Base-by-base conservation (phyloP, 176 grass and related monocot species). In the Bothriochloa decipiens region DNA sequence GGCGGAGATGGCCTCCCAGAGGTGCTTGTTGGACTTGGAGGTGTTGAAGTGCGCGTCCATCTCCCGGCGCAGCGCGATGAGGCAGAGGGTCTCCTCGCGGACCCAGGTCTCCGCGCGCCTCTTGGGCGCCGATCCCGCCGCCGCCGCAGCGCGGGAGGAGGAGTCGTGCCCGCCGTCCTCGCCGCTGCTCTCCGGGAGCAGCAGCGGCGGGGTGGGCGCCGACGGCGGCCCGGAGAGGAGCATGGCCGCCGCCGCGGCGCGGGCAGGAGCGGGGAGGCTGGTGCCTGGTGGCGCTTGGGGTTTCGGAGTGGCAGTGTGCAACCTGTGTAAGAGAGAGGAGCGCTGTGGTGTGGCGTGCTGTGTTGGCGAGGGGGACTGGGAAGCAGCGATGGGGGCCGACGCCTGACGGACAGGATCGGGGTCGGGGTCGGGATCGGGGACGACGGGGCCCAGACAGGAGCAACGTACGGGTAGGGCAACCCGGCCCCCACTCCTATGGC, bases 21-120 rank as follows among this genome's bases (percentile, higher is more conserved):
- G 88, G 85, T 99, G 96, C 87, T 89, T 96, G 87, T 99, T 99
- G 86, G 96, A 99, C 82, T 99, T 99, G 70, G 96, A 96, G 75
- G 93, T 96, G 74, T 99, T 99, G 84, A 99, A 99, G 57, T 91
- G 86, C 50, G 70, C 16, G 89, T 99, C 96, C 86, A 99, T 92
- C 43, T 99, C 93, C 52, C 91, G 70, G 25, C 93, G 89, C 62
- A 96, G 82, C 49, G 86, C 84, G 81, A 99, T 94, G 70, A 99
- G 92, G 81, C 93, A 73, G 45, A 90, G 88, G 47, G 91, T 99
- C 81, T 99, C 97, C 35, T 99, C 97, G 52, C 92, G 93, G 43
- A 94, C 86, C 97, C 97, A 99, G 6, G 93, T 94, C 97, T 99
- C 97, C 60, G 93, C 96, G 52, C 96, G 93, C 90, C 91, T 99